phyloP scores from a whole-genome alignment of 140 eudicot species.

The Cichorium intybus region DNA sequence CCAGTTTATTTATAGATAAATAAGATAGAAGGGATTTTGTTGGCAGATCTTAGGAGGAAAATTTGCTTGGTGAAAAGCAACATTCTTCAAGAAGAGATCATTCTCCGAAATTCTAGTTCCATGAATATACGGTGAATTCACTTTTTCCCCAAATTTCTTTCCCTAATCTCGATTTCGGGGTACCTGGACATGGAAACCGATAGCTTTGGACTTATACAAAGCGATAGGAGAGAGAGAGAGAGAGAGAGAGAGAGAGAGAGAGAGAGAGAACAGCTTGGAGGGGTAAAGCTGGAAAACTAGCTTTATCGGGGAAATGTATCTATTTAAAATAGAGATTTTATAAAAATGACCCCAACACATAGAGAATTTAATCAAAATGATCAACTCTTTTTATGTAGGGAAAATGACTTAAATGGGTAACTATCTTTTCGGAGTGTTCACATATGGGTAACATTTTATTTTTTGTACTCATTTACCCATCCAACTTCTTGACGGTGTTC shows the following conservation, averaged over 20 bases:
- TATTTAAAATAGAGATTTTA: too few relatives aligned
- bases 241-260: neutral
- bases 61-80: constrained; percentile 14
- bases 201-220: constrained; percentile 37
- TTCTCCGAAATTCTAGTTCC: constrained; percentile 26
- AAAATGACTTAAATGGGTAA: too few relatives aligned
- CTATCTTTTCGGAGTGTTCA: too few relatives aligned
- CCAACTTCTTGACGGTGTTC: too few relatives aligned
- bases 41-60: constrained; percentile 30
- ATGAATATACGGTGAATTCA: constrained; percentile 34
- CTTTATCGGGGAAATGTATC: constrained; percentile 32
- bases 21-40: constrained; percentile 13
- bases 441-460: too few relatives aligned
- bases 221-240: constrained; percentile 1
- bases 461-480: too few relatives aligned
- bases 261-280: neutral
- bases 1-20: constrained; percentile 10
- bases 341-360: too few relatives aligned
- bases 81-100: constrained; percentile 40
- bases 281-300: constrained; percentile 39
- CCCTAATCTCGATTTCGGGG: constrained; percentile 23
- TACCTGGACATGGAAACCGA: constrained; percentile 45
- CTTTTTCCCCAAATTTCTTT: constrained; percentile 9
- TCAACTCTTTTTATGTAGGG: too few relatives aligned
- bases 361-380: too few relatives aligned